A percentile compares a stretch with the other conserved stretches of the same genome.
Evolutionary conservation across 2,329 filamentous ascomycete species (phyloP).

Genomic region (Chrysosporium queenslandicum): DNA sequence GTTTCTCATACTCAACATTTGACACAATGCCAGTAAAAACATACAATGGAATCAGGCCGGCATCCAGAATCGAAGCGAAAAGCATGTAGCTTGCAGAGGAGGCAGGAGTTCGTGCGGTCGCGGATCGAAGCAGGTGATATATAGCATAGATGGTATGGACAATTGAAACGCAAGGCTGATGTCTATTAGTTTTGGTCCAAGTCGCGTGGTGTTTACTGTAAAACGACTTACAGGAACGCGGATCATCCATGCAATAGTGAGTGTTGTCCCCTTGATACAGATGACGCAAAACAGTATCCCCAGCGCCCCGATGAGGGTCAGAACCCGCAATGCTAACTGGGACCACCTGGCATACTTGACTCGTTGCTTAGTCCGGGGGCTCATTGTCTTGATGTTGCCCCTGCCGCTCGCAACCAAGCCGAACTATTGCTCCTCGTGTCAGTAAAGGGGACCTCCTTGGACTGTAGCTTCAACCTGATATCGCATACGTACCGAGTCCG

Average conservation of each 20-base stretch:
- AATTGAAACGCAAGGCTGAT: conserved; percentile 63
- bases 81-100: conserved; percentile 84
- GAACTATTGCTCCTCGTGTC: conserved; percentile 25
- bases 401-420: conserved; percentile 52
- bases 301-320: conserved; percentile 58
- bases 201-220: background rate
- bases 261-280: conserved; percentile 58
- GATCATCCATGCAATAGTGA: conserved; percentile 62
- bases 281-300: conserved; percentile 68
- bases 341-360: conserved; percentile 59
- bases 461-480: too few species aligned
- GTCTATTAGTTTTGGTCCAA: conserved; percentile 5
- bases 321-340: conserved; percentile 58
- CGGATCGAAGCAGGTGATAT: conserved; percentile 65
- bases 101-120: conserved; percentile 60
- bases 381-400: conserved; percentile 56
- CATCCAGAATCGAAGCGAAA: conserved; percentile 67
- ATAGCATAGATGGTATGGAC: conserved; percentile 66
- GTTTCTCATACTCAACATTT: conserved; percentile 41
- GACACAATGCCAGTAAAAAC: conserved; percentile 49
- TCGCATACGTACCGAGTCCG: conserved; percentile 54
- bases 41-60: conserved; percentile 54
- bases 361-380: conserved; percentile 56
- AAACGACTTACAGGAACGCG: conserved; percentile 62
- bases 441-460: background rate